Conservation (phyloP, 1,284 basidiomycete species). For the Rhodotorula glutinis region DNA sequence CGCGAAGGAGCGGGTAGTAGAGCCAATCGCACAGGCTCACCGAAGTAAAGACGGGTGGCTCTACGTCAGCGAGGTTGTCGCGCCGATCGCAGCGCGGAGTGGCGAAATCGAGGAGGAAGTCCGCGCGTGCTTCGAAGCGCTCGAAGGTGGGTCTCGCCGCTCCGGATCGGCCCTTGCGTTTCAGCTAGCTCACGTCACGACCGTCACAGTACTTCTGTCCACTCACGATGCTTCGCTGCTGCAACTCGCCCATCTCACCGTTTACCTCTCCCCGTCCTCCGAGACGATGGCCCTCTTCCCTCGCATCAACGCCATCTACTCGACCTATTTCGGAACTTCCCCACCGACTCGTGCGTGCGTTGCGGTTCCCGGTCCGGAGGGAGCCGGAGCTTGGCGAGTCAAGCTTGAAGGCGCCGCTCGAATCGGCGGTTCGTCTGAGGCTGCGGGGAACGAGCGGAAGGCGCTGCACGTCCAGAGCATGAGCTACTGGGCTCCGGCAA, state of each 20-base stretch:
- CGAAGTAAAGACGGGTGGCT: constrained; percentile 22
- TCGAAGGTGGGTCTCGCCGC: constrained; percentile 55
- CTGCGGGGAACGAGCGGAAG: constrained; percentile 52
- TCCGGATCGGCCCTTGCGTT: too few species aligned
- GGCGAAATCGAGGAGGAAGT: constrained; percentile 31
- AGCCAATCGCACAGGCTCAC: background rate
- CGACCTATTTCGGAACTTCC: constrained; percentile 77
- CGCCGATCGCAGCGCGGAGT: background rate
- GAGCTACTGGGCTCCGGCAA: constrained; percentile 98
- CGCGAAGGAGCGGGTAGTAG: background rate
- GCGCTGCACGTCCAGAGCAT: constrained; percentile 90
- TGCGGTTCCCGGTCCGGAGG: constrained; percentile 53
- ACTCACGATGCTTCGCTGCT: constrained; percentile 56
- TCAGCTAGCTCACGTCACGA: background rate
- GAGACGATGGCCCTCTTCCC: constrained; percentile 70
- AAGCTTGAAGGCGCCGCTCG: constrained; percentile 72
- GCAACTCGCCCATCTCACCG: constrained; percentile 72
- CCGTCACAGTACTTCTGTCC: constrained; percentile 55
- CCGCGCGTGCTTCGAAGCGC: constrained; percentile 28
- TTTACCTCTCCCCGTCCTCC: constrained; percentile 62
- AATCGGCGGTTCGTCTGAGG: constrained; percentile 42
- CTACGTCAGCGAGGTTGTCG: constrained; percentile 16
- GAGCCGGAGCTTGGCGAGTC: constrained; percentile 51
- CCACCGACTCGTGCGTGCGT: constrained; percentile 93
- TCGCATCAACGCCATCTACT: constrained; percentile 72